Base-by-base conservation (phyloP, 2,329 filamentous ascomycete genomes). In the Xylaria sp. region DNA sequence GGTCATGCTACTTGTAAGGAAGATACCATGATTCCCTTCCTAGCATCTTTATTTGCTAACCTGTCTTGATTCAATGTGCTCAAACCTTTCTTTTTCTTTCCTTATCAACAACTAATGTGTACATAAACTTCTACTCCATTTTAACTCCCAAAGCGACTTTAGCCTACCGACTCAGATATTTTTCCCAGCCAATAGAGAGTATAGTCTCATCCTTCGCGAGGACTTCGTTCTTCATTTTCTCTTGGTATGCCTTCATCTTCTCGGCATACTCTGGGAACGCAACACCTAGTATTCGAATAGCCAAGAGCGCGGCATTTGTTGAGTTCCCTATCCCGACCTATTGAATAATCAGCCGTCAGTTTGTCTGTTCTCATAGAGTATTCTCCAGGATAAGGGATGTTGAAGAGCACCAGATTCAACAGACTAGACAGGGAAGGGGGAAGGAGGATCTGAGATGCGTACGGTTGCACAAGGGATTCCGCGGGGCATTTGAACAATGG, bases 401-500 rank as follows among this genome's bases (percentile, higher is more conserved):
- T 9, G 20, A 44, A 1, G 10, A 50, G 10, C n/a, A 6, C 6
- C 13, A 31, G 36, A n/a, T 1, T 11, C 10, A 5, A 38, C 9
- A n/a, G 20, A 11, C 7, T 59, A 36, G 22, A 1, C 15, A 15
- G 38, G 13, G 5, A 29, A 22, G 27, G 42, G 25, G 15, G 17
- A 5, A 13, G n/a, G n/a, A 5, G 10, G 9, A 27, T 47, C 5
- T 20, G 9, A 20, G 33, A 22, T 45, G 1, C 61, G 31, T 69
- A 69, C 67, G 5, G 91, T 93, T 5, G 91, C 91, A 15, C 90
- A 89, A 10, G 92, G 92, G 56, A 90, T 86, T 13, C 91, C 91
- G 73, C 86, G 79, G 5, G 91, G 92, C 91, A 94, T 93, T 76
- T 93, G 90, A 3, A 92, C 90, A 70, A 93, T 93, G 73, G 88